phyloP scores from a whole-genome alignment of 2,329 filamentous ascomycete species.

The Fusarium acutatum region DNA sequence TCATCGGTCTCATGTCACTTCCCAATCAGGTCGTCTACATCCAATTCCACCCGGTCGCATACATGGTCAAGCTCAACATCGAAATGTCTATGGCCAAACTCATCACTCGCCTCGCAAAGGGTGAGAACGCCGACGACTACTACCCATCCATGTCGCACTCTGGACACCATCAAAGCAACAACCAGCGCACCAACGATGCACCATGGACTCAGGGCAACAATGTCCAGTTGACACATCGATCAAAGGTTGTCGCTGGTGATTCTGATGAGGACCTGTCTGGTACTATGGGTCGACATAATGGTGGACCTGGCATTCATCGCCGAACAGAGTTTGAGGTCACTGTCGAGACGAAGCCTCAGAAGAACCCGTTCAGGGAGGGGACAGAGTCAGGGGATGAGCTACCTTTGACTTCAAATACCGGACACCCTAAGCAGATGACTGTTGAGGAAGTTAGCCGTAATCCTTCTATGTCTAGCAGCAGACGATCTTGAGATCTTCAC shows the following conservation, averaged over 20 bases:
- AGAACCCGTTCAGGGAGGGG: neutral
- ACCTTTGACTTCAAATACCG: slow-evolving; percentile 32
- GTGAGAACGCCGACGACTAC: slow-evolving; percentile 26
- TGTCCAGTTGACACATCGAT: slow-evolving; percentile 28
- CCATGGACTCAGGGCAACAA: slow-evolving; percentile 23
- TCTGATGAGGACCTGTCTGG: slow-evolving; percentile 25
- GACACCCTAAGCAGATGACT: slow-evolving; percentile 28
- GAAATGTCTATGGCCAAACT: slow-evolving; percentile 63
- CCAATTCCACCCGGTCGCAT: slow-evolving; percentile 61
- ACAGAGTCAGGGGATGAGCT: slow-evolving; percentile 19
- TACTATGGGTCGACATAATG: neutral
- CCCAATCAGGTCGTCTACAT: slow-evolving; percentile 52
- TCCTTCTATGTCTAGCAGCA: slow-evolving; percentile 13
- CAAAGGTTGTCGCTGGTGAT: slow-evolving; percentile 32
- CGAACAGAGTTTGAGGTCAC: slow-evolving; percentile 36
- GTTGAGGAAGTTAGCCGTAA: slow-evolving; percentile 16
- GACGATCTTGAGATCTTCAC: neutral
- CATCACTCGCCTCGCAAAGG: slow-evolving; percentile 51
- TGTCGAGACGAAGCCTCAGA: slow-evolving; percentile 19
- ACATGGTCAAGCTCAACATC: slow-evolving; percentile 63
- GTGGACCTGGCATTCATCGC: slow-evolving; percentile 28
- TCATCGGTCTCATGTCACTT: slow-evolving; percentile 48
- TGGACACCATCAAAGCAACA: slow-evolving; percentile 5
- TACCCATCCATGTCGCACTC: slow-evolving; percentile 34
- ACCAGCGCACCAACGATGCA: slow-evolving; percentile 1